Base-by-base conservation (phyloP, 2,329 filamentous ascomycete species). In the Grosmannia serpens region DNA sequence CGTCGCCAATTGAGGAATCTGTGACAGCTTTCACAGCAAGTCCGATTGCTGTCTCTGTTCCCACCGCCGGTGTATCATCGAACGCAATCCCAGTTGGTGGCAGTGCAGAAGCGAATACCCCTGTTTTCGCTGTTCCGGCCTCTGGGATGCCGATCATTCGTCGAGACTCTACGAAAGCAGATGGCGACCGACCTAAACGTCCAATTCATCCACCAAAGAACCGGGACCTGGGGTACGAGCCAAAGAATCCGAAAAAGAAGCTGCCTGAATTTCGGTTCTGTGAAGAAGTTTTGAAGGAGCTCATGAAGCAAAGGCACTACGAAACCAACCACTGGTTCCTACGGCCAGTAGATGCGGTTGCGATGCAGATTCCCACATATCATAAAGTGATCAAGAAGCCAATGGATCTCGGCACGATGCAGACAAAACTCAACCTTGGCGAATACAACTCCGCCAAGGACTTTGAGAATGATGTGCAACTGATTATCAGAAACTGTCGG, bases 381-480 rank as follows among this genome's bases (percentile, higher is more conserved):
- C 89, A 94, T 70, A 90, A 87, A 67, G 78, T 97, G 62, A 91
- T 99, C 74, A 97, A 96, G 77, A 90, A 91, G 69, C 94, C 94
- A 0, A 99, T 97, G 92, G 92, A 99, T 70, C 77, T 96, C 55
- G 78, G 81, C 20, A 96, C 89, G n/a, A 87, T 96, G 67, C 78
- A 82, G 41, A 78, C 79, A 49, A 95, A 95, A 72, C 78, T 96
- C 47, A 83, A 86, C 64, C 77, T 78, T 15, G 90, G 91, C 29
- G 83, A 90, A 58, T 97, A 97, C 67, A 81, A 84, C 64, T 89
- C 80, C 59, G 80, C 89, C 1, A 91, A 90, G 70, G 91, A 96
- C 52, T 90, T 97, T 65, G 88, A 95, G 67, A 81, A 81, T 60
- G 91, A 95, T 67, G 82, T 96, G 58, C 81, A 84, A 54, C 81